Evolutionary conservation across 768 basidiomycete genomes (phyloP).

Genomic region (Lactifluus hygrophoroides): DNA sequence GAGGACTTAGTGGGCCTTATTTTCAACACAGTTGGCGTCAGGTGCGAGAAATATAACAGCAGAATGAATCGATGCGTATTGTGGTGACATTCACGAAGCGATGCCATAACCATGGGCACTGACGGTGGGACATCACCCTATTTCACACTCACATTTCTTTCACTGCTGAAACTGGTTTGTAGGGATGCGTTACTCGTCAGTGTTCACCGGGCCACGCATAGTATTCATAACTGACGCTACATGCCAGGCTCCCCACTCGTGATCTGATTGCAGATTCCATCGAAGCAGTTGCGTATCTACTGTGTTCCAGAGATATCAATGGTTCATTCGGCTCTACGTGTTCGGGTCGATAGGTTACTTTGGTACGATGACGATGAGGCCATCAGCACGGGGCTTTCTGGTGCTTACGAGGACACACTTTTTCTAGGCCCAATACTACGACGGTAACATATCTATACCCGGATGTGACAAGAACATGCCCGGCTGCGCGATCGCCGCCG

Average conservation of each 20-base stretch:
- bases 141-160: neutral
- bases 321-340: neutral
- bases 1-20: conserved; percentile 76
- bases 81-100: conserved; percentile 33
- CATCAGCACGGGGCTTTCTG: no score
- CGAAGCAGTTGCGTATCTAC: conserved; percentile 49
- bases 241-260: conserved; percentile 64
- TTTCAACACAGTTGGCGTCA: conserved; percentile 82
- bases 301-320: neutral
- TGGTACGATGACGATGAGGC: conserved; percentile 30
- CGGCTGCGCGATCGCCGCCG: conserved; percentile 79
- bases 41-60: conserved; percentile 33
- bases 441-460: conserved; percentile 79
- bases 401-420: neutral
- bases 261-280: conserved; percentile 88
- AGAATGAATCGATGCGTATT: neutral
- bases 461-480: conserved; percentile 95
- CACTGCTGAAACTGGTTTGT: neutral
- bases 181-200: conserved; percentile 88
- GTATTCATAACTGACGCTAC: neutral
- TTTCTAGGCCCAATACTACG: conserved; percentile 74
- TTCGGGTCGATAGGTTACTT: conserved; percentile 37
- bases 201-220: conserved; percentile 11
- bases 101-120: conserved; percentile 86
- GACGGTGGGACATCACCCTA: conserved; percentile 45